These are phyloP conservation scores for Capsicum rhomboideum DNA, from an alignment of 257 asterid genomes.

Conservation along the genomic window DNA sequence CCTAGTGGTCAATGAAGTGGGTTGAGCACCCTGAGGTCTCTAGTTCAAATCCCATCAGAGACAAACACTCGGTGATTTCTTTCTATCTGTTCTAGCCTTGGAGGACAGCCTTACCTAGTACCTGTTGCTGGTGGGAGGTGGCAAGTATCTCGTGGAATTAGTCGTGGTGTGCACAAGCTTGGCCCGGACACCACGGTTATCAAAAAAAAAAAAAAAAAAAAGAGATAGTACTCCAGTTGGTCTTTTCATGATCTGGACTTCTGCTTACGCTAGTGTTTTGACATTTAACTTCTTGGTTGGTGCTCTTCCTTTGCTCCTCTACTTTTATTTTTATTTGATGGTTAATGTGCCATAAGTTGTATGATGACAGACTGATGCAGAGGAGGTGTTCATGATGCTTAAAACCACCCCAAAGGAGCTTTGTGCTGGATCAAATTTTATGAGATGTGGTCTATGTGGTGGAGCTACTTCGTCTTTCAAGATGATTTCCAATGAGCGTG, in stretches of 20 bases:
- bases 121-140: no score
- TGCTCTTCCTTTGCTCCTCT: not conserved
- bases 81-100: no score
- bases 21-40: no score
- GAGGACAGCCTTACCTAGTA: no score
- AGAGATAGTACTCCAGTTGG: not conserved
- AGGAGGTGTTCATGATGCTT: conserved; percentile 61
- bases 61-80: no score
- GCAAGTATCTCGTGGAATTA: no score
- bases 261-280: not conserved
- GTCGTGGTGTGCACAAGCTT: no score
- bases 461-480: conserved; percentile 63
- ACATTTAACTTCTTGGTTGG: not conserved
- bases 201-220: no score
- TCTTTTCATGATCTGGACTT: not conserved
- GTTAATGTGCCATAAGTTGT: not conserved
- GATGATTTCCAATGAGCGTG: conserved; percentile 39
- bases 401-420: conserved; percentile 37
- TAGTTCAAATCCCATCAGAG: no score
- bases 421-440: conserved; percentile 34
- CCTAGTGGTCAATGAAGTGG: no score
- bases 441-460: conserved; percentile 91
- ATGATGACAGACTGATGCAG: conserved; percentile 68
- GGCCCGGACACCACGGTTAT: no score
- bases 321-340: not conserved